Conservation (phyloP, 306 rosid species). For the Pyrus communis region DNA sequence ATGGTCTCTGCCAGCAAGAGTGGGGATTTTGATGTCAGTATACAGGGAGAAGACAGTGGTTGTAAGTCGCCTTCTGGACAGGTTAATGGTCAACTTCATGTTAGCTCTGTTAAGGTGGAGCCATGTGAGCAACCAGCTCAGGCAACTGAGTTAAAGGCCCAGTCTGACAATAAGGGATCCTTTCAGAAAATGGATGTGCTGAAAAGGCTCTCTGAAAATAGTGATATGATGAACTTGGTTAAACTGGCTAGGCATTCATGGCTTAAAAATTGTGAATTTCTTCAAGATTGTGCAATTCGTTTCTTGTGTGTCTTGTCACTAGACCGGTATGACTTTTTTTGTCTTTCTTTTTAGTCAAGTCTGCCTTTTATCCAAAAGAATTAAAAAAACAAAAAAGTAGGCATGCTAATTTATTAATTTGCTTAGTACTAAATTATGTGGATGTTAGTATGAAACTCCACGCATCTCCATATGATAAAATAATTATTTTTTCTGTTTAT, state of each 20-base stretch:
- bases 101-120: slow-evolving; percentile 40
- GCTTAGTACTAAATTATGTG: slow-evolving; percentile 1
- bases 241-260: slow-evolving; percentile 79
- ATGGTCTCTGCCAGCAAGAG: slow-evolving; percentile 36
- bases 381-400: neutral
- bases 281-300: slow-evolving; percentile 89
- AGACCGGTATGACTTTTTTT: slow-evolving; percentile 60
- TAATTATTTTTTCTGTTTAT: slow-evolving; percentile 4
- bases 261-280: slow-evolving; percentile 83
- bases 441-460: neutral
- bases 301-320: slow-evolving; percentile 81
- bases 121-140: slow-evolving; percentile 24
- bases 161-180: slow-evolving; percentile 30
- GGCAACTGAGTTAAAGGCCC: slow-evolving; percentile 30
- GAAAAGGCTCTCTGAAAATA: slow-evolving; percentile 48
- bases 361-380: neutral
- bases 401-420: neutral
- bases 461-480: neutral
- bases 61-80: slow-evolving; percentile 37
- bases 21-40: slow-evolving; percentile 32
- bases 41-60: slow-evolving; percentile 39
- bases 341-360: neutral
- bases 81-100: slow-evolving; percentile 37
- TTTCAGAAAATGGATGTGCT: slow-evolving; percentile 33
- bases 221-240: slow-evolving; percentile 59